A percentile compares a stretch with the other conserved stretches of the same genome.
Conservation (phyloP, 371 early-diverging fungal genomes). For the Mucor irregularis region DNA sequence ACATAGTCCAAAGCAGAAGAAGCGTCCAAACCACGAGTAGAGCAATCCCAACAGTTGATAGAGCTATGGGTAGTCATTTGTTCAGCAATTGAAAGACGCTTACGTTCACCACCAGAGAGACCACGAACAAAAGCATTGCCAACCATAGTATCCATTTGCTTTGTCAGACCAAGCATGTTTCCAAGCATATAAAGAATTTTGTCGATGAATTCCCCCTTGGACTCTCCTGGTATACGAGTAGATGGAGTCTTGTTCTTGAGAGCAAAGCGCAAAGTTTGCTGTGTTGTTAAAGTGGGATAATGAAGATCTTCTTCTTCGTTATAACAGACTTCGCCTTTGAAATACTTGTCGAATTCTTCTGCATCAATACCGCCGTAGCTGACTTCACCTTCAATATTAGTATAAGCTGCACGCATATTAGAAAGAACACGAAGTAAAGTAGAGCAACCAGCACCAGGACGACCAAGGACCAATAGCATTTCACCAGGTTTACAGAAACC, state of each 20-base stretch:
- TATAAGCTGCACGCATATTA: constrained; percentile 64
- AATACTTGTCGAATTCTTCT: constrained; percentile 52
- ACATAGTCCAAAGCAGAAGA: constrained; percentile 82
- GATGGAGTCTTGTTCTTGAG: constrained; percentile 65
- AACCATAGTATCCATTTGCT: constrained; percentile 75
- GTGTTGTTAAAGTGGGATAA: constrained; percentile 66
- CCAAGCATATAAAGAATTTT: constrained; percentile 55
- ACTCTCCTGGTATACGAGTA: constrained; percentile 47
- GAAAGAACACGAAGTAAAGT: constrained; percentile 68
- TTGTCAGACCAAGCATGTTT: constrained; percentile 69
- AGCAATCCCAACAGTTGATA: constrained; percentile 83
- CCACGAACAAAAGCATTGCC: constrained; percentile 83
- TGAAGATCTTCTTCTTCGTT: constrained; percentile 76
- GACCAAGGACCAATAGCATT: constrained; percentile 73
- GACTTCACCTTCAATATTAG: constrained; percentile 53
- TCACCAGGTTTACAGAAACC: constrained; percentile 69
- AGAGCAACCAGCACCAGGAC: constrained; percentile 73
- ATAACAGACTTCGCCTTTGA: constrained; percentile 67
- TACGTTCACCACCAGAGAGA: constrained; percentile 83
- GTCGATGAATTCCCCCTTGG: constrained; percentile 39
- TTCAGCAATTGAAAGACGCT: constrained; percentile 84
- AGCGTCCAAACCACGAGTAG: constrained; percentile 88
- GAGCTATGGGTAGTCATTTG: constrained; percentile 78
- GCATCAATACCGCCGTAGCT: constrained; percentile 70
- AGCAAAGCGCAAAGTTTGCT: constrained; percentile 68